Percentiles rank a stretch among this genome's conserved stretches.
Conservation (phyloP, 495 filamentous ascomycete species). For the Trichoderma erinaceum region DNA sequence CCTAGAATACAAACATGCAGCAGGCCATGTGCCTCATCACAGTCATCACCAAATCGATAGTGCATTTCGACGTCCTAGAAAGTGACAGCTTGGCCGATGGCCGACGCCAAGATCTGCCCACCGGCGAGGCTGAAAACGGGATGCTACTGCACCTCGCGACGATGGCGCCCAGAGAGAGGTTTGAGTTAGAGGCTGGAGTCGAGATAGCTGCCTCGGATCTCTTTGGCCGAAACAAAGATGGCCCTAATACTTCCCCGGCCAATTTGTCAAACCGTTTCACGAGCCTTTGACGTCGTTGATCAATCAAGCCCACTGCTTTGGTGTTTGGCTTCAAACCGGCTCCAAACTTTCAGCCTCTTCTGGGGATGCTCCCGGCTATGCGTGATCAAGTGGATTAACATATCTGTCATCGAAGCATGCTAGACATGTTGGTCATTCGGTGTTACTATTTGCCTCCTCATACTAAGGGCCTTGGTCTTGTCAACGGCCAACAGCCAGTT, state of each 20-base stretch:
- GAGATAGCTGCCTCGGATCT: constrained; percentile 4
- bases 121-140: constrained; percentile 6
- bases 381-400: too few relatives aligned
- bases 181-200: constrained; percentile 2
- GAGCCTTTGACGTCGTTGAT: not conserved
- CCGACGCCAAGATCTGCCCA: constrained; percentile 3
- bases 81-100: not conserved
- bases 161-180: constrained; percentile 7
- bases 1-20: not conserved
- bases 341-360: not conserved
- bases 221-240: constrained; percentile 6
- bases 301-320: not conserved
- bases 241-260: not conserved
- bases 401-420: not conserved
- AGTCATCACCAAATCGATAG: not conserved
- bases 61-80: not conserved
- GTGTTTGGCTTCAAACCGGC: not conserved
- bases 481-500: not conserved
- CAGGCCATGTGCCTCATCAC: not conserved
- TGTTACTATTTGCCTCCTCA: not conserved
- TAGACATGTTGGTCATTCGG: not conserved
- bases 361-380: not conserved
- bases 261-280: not conserved
- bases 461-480: not conserved
- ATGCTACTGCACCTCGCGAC: constrained; percentile 12